A percentile compares a stretch with the other conserved stretches of the same genome.
Conservation (phyloP, 2,329 filamentous ascomycete genomes). For the Simplicillium sp. region DNA sequence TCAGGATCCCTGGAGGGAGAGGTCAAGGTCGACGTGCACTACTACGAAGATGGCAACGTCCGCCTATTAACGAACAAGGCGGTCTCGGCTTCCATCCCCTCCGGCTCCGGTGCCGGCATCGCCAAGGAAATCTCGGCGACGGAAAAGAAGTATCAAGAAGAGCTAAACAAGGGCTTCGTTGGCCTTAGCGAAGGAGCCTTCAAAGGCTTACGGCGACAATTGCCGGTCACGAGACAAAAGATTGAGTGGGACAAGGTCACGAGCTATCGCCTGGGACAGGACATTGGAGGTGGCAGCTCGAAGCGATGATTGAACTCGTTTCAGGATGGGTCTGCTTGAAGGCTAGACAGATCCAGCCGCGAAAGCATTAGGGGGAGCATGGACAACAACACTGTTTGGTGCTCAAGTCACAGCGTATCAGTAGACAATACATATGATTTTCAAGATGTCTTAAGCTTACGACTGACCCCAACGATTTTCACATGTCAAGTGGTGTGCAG, state of each 20-base stretch:
- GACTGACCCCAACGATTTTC: too few species aligned
- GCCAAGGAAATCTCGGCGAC: constrained; percentile 65
- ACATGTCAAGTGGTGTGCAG: too few species aligned
- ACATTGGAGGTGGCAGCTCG: constrained; percentile 61
- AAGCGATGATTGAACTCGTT: constrained; percentile 29
- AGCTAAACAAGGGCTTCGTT: constrained; percentile 84
- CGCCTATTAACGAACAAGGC: constrained; percentile 83
- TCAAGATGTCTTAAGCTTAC: too few species aligned
- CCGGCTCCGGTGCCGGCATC: constrained; percentile 57
- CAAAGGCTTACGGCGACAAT: constrained; percentile 82
- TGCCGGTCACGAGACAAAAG: constrained; percentile 95
- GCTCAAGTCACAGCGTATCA: too few species aligned
- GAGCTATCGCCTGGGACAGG: constrained; percentile 77
- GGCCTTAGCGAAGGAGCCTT: constrained; percentile 89
- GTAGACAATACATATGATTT: too few species aligned
- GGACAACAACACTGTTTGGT: too few species aligned
- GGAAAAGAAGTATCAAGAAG: constrained; percentile 94
- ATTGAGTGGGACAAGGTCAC: constrained; percentile 99
- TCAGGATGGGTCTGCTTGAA: too few species aligned
- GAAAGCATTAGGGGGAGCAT: too few species aligned
- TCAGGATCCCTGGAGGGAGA: constrained; percentile 61
- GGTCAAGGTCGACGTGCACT: constrained; percentile 93
- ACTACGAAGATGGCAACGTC: constrained; percentile 99
- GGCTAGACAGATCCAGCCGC: too few species aligned
- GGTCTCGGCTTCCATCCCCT: constrained; percentile 51